phyloP scores from a whole-genome alignment of 2,329 filamentous ascomycete genomes.

The Ceratocystiopsis brevicomis region DNA sequence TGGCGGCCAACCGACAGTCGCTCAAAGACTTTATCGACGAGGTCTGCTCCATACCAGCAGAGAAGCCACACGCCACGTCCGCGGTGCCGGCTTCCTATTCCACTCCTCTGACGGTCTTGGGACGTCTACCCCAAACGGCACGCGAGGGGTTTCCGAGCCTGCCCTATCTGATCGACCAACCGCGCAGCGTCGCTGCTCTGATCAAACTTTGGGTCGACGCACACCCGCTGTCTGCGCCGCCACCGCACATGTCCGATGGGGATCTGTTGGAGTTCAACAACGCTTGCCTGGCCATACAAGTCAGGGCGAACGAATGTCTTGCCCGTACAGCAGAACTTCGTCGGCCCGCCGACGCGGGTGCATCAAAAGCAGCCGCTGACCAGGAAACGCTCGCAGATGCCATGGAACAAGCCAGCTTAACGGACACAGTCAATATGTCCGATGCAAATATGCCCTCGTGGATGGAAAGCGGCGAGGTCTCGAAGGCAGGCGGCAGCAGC shows the following conservation, averaged over 20 bases:
- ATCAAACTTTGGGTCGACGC: conserved; percentile 62
- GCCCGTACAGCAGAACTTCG: conserved; percentile 28
- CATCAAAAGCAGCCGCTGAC: conserved; percentile 8
- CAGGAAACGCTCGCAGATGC: conserved; percentile 23
- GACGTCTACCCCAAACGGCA: conserved; percentile 58
- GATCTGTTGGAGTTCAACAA: conserved; percentile 35
- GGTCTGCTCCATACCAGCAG: conserved; percentile 64
- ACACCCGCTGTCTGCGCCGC: conserved; percentile 16
- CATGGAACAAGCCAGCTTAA: conserved; percentile 24
- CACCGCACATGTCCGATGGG: conserved; percentile 24
- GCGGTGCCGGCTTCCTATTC: conserved; percentile 70
- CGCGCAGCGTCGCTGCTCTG: conserved; percentile 66
- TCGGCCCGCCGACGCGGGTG: conserved; percentile 15
- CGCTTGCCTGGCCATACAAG: conserved; percentile 30
- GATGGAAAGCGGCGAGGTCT: conserved; percentile 4
- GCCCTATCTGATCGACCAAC: conserved; percentile 80
- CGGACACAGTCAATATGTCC: conserved; percentile 19
- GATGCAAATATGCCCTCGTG: conserved; percentile 14
- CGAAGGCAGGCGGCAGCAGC: not conserved
- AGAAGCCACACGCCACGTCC: conserved; percentile 32
- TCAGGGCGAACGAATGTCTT: conserved; percentile 31
- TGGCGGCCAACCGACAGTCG: conserved; percentile 53
- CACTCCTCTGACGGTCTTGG: conserved; percentile 77
- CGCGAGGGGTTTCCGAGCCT: conserved; percentile 85
- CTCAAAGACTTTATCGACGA: conserved; percentile 79